Evolutionary conservation across 331 rosid genomes (phyloP), one percentile per base, ranked within the genome.

Genomic region (Cydonia oblonga): DNA sequence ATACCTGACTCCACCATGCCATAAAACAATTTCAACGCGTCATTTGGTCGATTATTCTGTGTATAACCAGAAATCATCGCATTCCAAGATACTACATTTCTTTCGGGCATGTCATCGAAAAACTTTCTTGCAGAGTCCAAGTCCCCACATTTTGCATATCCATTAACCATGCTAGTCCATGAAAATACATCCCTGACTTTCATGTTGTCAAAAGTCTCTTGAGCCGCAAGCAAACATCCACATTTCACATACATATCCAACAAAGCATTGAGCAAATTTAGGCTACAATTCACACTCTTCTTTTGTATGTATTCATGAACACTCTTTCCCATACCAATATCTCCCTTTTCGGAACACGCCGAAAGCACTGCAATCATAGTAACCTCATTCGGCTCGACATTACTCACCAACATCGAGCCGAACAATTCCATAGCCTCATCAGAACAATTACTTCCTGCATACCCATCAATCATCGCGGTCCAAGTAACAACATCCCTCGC

Each of bases 111-210:
- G 52, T 70, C 82, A 57, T 89, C 72, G 32, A 91, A 89, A 72
- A 87, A 57, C 71, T 19, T 65, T 81, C 90, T 86, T 20, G 97
- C 93, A 81, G 86, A 78, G 35, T 84, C 92, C 60, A 91, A 79
- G 70, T 91, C 81, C 2, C 97, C 90, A 25, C 76, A 75, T 76
- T 83, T 91, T 19, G 97, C 93, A 77, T 84, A 86, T 42, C 97
- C 97, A 78, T 86, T 91, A 65, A 92, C 85, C 89, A 92, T 75
- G 71, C 88, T 85, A 75, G 97, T 92, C 97, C 92, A 88, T 1
- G 95, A 83, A 76, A 78, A 88, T 71, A 92, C 92, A 76, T 92
- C 97, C 69, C 59, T 90, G 52, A 71, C 75, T 70, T 76, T 83
- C 95, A 89, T 86, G 25, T 38, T 69, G 29, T 88, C 85, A 60